Percentiles rank a stretch among this genome's conserved stretches.
Evolutionary conservation across 345 rosid species (phyloP).

Genomic region (Rhizophora apiculata): DNA sequence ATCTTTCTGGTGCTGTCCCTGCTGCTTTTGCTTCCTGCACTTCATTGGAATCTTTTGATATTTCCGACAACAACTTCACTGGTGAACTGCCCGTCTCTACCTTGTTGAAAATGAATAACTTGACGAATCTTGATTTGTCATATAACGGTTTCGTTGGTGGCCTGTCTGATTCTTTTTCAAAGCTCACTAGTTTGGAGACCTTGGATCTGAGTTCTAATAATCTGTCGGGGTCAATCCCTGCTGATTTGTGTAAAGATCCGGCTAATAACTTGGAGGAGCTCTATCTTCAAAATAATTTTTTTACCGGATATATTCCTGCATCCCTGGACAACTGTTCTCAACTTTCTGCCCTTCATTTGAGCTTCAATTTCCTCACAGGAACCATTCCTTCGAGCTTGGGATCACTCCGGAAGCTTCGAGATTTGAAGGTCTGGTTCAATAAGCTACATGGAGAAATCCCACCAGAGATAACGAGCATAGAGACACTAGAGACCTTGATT

Average conservation of each 20-base stretch:
- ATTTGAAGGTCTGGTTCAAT: conserved; percentile 83
- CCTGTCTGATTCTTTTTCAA: conserved; percentile 60
- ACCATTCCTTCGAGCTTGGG: conserved; percentile 81
- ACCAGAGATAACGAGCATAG: conserved; percentile 49
- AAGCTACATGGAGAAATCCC: conserved; percentile 85
- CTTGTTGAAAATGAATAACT: conserved; percentile 50
- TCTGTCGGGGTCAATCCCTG: conserved; percentile 57
- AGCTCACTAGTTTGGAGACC: conserved; percentile 45
- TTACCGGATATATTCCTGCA: conserved; percentile 64
- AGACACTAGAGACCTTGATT: conserved; percentile 64
- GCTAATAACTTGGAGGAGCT: conserved; percentile 50
- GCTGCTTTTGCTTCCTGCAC: conserved; percentile 55
- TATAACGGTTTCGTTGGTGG: conserved; percentile 58
- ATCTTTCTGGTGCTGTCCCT: conserved; percentile 71
- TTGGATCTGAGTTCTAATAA: conserved; percentile 84
- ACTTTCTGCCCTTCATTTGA: conserved; percentile 76
- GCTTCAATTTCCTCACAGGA: conserved; percentile 77
- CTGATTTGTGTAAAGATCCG: conserved; percentile 51
- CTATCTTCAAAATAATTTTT: conserved; percentile 66
- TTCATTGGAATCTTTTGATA: conserved; percentile 47
- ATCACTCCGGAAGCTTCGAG: conserved; percentile 57
- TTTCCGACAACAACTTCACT: conserved; percentile 61
- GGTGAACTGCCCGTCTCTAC: conserved; percentile 69
- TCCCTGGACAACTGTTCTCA: conserved; percentile 80
- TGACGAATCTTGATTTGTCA: conserved; percentile 54